phyloP scores from a whole-genome alignment of 1,284 basidiomycete species.

The Flammula alnicola region DNA sequence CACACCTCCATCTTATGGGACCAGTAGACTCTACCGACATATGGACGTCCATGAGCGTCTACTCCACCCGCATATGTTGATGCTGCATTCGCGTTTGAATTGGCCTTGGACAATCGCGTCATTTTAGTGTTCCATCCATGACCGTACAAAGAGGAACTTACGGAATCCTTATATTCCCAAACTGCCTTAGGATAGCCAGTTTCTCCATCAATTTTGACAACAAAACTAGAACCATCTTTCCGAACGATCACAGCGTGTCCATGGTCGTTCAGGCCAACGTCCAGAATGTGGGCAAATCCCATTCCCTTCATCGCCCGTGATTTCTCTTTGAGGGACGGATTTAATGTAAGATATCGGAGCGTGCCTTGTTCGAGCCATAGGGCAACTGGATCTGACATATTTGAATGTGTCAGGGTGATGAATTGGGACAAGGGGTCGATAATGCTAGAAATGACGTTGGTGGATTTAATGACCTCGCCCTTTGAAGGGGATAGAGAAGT shows the following conservation, averaged over 20 bases:
- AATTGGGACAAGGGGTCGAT: constrained; percentile 50
- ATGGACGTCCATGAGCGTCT: constrained; percentile 59
- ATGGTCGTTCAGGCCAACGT: constrained; percentile 44
- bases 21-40: constrained; percentile 79
- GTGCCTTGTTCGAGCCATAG: constrained; percentile 73
- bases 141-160: constrained; percentile 7
- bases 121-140: background rate
- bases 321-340: constrained; percentile 57
- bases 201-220: constrained; percentile 18
- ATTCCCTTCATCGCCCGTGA: constrained; percentile 45
- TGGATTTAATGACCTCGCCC: constrained; percentile 57
- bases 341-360: constrained; percentile 57
- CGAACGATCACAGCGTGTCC: constrained; percentile 21
- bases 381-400: constrained; percentile 42
- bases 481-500: constrained; percentile 59
- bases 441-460: constrained; percentile 64
- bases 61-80: constrained; percentile 67
- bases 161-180: constrained; percentile 26
- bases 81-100: constrained; percentile 43
- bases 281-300: constrained; percentile 53
- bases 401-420: constrained; percentile 36
- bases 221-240: constrained; percentile 17
- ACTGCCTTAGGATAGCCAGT: constrained; percentile 14
- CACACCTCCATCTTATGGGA: constrained; percentile 61
- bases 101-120: constrained; percentile 20